Evolutionary conservation across 306 rosid genomes (phyloP).

Genomic region (Mimosa bimucronata): DNA sequence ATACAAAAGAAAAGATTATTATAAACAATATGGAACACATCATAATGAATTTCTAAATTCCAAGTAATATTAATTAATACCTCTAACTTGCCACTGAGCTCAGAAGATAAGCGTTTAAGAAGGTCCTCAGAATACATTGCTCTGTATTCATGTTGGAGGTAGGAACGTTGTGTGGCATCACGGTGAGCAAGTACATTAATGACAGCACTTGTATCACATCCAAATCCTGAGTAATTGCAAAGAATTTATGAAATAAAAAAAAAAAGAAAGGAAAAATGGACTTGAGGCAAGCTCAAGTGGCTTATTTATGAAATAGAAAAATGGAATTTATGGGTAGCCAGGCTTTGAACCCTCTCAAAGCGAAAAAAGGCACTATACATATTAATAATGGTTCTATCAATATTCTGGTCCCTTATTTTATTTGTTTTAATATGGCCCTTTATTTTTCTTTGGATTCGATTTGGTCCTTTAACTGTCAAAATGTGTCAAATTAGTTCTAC

Average conservation of each 20-base stretch:
- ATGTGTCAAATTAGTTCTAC: not conserved
- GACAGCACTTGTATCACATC: conserved; percentile 72
- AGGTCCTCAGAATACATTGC: conserved; percentile 66
- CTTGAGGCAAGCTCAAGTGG: not conserved
- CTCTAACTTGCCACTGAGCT: conserved; percentile 76
- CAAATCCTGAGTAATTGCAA: conserved; percentile 60
- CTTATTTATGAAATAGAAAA: not conserved
- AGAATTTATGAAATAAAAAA: not conserved
- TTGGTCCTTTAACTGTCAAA: not conserved
- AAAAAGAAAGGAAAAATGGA: too few species aligned
- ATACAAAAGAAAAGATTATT: not conserved
- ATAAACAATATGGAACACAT: not conserved
- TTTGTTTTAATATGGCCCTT: too few species aligned
- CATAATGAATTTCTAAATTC: not conserved
- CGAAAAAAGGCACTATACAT: not conserved
- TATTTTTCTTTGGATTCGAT: not conserved
- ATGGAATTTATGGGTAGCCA: not conserved
- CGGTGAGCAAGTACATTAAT: conserved; percentile 76
- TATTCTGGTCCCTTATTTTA: not conserved
- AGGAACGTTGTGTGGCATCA: conserved; percentile 65
- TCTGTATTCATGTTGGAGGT: conserved; percentile 71
- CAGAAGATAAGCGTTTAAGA: conserved; percentile 62
- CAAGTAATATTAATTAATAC: conserved; percentile 28
- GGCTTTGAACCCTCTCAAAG: not conserved
- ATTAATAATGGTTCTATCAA: not conserved